phyloP scores from a whole-genome alignment of 768 basidiomycete genomes.

The Scleroderma citrinum region DNA sequence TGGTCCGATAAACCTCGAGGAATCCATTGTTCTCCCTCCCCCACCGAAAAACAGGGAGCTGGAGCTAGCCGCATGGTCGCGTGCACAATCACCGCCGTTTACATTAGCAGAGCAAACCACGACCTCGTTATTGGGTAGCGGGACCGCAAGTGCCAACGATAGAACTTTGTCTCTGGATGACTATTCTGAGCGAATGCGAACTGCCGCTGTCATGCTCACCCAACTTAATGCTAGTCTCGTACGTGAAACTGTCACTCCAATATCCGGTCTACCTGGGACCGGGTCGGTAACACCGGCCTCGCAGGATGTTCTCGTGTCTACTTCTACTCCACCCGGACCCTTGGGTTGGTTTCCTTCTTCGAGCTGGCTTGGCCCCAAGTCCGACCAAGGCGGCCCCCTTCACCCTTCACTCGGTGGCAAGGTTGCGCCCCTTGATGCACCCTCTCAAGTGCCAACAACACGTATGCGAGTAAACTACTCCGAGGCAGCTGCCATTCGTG shows the following conservation, averaged over 20 bases:
- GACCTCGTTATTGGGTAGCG: conserved; percentile 7
- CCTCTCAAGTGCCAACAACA: conserved; percentile 28
- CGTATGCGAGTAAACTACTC: conserved; percentile 73
- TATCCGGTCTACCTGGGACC: conserved; percentile 11
- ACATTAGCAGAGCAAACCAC: conserved; percentile 42
- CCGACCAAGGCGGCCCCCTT: conserved; percentile 19
- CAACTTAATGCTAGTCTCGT: conserved; percentile 83
- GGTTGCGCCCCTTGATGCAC: conserved; percentile 18
- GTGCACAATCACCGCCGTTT: conserved; percentile 41
- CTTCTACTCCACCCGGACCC: conserved; percentile 21
- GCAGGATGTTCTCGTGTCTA: conserved; percentile 12
- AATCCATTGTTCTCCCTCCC: conserved; percentile 77
- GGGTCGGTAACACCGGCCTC: conserved; percentile 1
- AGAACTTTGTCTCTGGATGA: conserved; percentile 77
- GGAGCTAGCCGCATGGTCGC: conserved; percentile 81
- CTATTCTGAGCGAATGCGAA: conserved; percentile 97
- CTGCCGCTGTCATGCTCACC: conserved; percentile 96
- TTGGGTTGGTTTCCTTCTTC: conserved; percentile 52
- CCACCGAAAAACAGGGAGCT: conserved; percentile 85
- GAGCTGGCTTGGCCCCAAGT: conserved; percentile 38
- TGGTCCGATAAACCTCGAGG: conserved; percentile 72
- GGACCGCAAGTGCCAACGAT: conserved; percentile 6
- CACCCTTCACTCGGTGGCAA: conserved; percentile 28
- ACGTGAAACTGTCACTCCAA: conserved; percentile 41
- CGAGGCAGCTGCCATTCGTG: conserved; percentile 87